Conservation (phyloP, 805 yeast genomes). For the Zygosaccharomyces pseudorouxii region DNA sequence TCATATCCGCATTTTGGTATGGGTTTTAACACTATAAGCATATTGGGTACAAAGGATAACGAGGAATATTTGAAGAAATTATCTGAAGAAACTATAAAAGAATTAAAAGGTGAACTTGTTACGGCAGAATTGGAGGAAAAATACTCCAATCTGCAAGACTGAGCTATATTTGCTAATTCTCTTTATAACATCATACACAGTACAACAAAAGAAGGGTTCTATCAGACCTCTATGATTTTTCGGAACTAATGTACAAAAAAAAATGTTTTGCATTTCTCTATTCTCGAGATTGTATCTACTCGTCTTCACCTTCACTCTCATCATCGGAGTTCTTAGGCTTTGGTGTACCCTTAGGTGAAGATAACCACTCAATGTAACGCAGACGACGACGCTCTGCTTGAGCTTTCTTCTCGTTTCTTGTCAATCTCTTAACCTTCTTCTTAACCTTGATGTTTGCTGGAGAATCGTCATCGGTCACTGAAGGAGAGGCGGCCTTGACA, state of each 20-base stretch:
- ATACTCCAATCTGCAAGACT: slow-evolving; percentile 21
- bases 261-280: background rate
- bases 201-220: background rate
- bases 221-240: background rate
- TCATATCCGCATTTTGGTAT: slow-evolving; percentile 76
- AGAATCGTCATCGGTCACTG: slow-evolving; percentile 68
- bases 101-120: slow-evolving; percentile 55
- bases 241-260: background rate
- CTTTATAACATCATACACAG: background rate
- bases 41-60: slow-evolving; percentile 53
- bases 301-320: slow-evolving; percentile 36
- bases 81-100: slow-evolving; percentile 43
- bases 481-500: slow-evolving; percentile 43
- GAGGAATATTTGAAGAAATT: slow-evolving; percentile 39
- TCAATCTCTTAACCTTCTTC: slow-evolving; percentile 91
- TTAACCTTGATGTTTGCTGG: slow-evolving; percentile 95
- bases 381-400: slow-evolving; percentile 92
- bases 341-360: slow-evolving; percentile 97
- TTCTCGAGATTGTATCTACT: slow-evolving; percentile 2
- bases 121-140: slow-evolving; percentile 51
- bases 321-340: slow-evolving; percentile 91
- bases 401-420: slow-evolving; percentile 90
- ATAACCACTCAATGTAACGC: slow-evolving; percentile 91
- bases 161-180: background rate
- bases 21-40: slow-evolving; percentile 64